Conservation (phyloP, 139 green algal species). For the Spirogloea muscicola region DNA sequence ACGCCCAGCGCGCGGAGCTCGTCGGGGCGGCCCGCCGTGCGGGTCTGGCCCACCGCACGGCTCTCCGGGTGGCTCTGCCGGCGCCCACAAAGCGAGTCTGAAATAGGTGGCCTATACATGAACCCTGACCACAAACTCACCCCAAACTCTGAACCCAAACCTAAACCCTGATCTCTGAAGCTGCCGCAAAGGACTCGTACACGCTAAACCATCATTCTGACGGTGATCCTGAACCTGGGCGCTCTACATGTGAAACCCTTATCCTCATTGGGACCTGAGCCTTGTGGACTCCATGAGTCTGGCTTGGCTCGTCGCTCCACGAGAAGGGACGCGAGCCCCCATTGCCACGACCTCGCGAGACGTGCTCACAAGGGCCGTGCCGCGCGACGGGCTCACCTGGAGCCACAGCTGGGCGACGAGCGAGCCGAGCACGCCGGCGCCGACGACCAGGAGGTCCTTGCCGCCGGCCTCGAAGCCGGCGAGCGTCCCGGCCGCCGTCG, state of each 20-base stretch:
- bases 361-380: neutral
- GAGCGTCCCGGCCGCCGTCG: no score
- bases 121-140: slow-evolving; percentile 56
- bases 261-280: no score
- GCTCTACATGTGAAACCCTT: no score
- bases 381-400: neutral
- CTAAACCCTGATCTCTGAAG: neutral
- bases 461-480: no score
- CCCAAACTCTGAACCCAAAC: neutral
- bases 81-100: slow-evolving; percentile 14
- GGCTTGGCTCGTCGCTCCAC: no score
- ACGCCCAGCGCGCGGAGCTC: slow-evolving; percentile 72
- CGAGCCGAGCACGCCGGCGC: slow-evolving; percentile 69
- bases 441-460: slow-evolving; percentile 59
- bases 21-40: slow-evolving; percentile 73
- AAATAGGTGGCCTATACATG: slow-evolving; percentile 75
- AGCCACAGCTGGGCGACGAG: slow-evolving; percentile 25
- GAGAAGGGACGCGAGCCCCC: no score
- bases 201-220: no score
- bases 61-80: slow-evolving; percentile 41
- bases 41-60: slow-evolving; percentile 84
- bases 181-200: neutral
- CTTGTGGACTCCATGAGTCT: no score
- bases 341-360: no score
- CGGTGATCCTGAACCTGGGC: no score